Conservation (phyloP, 495 filamentous ascomycete genomes). For the Immersiella caudata region DNA sequence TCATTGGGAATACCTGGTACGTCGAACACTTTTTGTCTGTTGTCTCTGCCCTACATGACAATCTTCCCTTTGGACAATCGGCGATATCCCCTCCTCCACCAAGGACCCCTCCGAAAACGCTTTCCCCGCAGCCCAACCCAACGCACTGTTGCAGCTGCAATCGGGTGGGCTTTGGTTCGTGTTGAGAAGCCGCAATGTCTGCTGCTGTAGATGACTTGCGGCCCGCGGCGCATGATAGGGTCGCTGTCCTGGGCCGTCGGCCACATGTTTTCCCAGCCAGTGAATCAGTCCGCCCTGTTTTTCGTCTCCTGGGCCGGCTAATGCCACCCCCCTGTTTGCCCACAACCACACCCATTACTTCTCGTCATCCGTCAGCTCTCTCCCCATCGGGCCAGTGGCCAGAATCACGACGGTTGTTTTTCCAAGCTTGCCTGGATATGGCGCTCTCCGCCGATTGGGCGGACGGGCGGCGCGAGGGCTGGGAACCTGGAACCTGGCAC, state of each 20-base stretch:
- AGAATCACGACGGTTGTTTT: background rate
- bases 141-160: conserved; percentile 9
- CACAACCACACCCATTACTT: background rate
- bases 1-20: conserved; percentile 94
- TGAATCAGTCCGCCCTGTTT: conserved; percentile 24
- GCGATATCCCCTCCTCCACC: conserved; percentile 1
- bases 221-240: conserved; percentile 10
- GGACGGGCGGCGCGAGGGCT: conserved; percentile 4
- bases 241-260: conserved; percentile 4
- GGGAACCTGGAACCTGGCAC: background rate
- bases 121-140: conserved; percentile 14
- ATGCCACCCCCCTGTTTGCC: background rate
- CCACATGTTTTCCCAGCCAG: conserved; percentile 10
- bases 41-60: conserved; percentile 20
- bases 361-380: background rate
- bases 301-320: conserved; percentile 2
- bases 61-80: conserved; percentile 6
- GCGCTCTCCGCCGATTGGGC: conserved; percentile 23
- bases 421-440: conserved; percentile 12
- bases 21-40: conserved; percentile 36
- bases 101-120: background rate
- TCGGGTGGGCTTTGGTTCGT: conserved; percentile 13
- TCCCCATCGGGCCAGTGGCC: background rate
- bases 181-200: conserved; percentile 21
- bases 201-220: conserved; percentile 30